phyloP scores from a whole-genome alignment of 2,329 filamentous ascomycete genomes.

The Aspergillus brasiliensis region DNA sequence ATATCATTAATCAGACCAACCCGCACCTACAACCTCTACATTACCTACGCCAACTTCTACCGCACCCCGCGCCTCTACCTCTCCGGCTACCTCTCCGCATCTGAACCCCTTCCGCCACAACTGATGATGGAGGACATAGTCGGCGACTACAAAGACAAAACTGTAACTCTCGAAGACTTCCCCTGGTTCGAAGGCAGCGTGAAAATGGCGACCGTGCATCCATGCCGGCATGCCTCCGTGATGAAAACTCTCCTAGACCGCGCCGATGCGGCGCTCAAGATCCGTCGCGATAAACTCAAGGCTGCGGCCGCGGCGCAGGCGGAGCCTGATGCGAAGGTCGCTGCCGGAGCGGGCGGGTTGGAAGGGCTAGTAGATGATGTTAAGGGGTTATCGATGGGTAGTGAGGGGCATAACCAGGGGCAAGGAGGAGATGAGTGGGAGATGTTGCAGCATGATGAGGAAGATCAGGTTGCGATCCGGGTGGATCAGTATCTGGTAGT shows the following conservation, averaged over 20 bases:
- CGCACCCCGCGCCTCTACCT: slow-evolving; percentile 93
- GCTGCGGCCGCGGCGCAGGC: slow-evolving; percentile 58
- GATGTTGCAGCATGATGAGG: slow-evolving; percentile 53
- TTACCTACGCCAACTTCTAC: slow-evolving; percentile 96
- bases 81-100: slow-evolving; percentile 79
- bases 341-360: slow-evolving; percentile 60
- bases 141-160: slow-evolving; percentile 97
- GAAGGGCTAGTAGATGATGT: slow-evolving; percentile 86
- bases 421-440: slow-evolving; percentile 65
- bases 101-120: slow-evolving; percentile 77
- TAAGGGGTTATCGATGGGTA: slow-evolving; percentile 62
- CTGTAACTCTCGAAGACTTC: slow-evolving; percentile 96
- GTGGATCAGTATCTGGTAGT: slow-evolving; percentile 56
- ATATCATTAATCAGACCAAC: slow-evolving; percentile 64
- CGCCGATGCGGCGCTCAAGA: slow-evolving; percentile 87
- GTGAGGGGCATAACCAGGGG: slow-evolving; percentile 42
- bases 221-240: slow-evolving; percentile 94
- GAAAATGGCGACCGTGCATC: slow-evolving; percentile 96
- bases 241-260: slow-evolving; percentile 98
- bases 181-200: slow-evolving; percentile 88
- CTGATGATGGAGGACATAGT: slow-evolving; percentile 97
- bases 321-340: slow-evolving; percentile 20
- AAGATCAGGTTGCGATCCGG: slow-evolving; percentile 51
- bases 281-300: slow-evolving; percentile 79
- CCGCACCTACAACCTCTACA: slow-evolving; percentile 97